A percentile compares a stretch with the other conserved stretches of the same genome.
Conservation (phyloP, 2,329 filamentous ascomycete species). For the Apiospora phragmitis region DNA sequence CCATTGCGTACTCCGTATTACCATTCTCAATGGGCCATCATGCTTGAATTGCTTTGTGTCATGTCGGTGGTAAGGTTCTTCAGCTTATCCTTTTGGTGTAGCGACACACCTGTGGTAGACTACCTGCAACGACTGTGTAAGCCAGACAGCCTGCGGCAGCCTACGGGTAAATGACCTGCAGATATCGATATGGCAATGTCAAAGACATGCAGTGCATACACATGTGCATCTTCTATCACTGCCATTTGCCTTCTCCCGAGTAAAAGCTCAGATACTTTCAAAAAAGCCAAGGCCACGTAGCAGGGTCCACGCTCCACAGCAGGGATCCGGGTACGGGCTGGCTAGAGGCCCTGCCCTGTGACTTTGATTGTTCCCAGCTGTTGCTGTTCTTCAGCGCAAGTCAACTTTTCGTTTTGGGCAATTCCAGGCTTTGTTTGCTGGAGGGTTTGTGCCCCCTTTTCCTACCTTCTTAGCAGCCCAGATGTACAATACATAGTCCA, state of each 20-base stretch:
- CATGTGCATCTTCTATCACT: neutral
- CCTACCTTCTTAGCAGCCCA: neutral
- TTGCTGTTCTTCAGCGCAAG: neutral
- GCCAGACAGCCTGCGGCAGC: neutral
- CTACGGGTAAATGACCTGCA: neutral
- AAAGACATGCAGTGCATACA: neutral
- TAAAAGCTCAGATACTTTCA: neutral
- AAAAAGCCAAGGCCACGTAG: conserved; percentile 1
- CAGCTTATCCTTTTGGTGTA: neutral
- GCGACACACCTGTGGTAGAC: neutral
- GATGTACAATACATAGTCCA: neutral
- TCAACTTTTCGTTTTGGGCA: neutral
- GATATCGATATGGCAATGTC: neutral
- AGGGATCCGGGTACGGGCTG: neutral
- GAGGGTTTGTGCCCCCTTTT: neutral
- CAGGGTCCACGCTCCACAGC: neutral
- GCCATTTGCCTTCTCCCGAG: neutral
- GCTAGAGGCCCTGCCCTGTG: neutral
- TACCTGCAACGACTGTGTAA: neutral
- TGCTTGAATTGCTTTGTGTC: neutral
- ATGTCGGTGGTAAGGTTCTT: neutral
- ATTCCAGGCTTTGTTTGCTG: neutral
- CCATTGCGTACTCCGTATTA: neutral
- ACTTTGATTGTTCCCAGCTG: neutral
- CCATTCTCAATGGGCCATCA: neutral